Evolutionary conservation across 345 rosid genomes (phyloP).

Genomic region (Linum lewisii): DNA sequence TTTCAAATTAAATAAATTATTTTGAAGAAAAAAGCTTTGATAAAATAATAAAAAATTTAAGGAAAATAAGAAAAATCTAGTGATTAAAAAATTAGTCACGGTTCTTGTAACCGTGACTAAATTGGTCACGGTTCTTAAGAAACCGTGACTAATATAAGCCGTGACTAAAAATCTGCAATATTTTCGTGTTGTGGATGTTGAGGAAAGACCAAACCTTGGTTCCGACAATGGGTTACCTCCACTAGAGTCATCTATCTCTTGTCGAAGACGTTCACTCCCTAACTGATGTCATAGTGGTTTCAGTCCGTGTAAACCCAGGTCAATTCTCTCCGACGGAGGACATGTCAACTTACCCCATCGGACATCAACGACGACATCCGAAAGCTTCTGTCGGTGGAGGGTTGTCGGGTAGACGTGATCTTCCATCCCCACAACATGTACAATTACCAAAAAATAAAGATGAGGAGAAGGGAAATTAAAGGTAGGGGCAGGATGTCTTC

Average conservation of each 20-base stretch:
- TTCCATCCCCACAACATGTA: constrained; percentile 70
- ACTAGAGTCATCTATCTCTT: constrained; percentile 73
- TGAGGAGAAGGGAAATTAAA: background rate
- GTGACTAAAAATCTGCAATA: too few relatives aligned
- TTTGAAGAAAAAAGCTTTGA: too few relatives aligned
- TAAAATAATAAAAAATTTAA: too few relatives aligned
- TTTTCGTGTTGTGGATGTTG: too few relatives aligned
- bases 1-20: too few relatives aligned
- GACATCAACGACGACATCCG: constrained; percentile 64
- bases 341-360: constrained; percentile 82
- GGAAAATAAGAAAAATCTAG: too few relatives aligned
- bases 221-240: constrained; percentile 94
- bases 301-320: constrained; percentile 90
- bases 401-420: too few relatives aligned
- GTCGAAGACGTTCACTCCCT: constrained; percentile 43
- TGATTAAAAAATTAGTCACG: too few relatives aligned
- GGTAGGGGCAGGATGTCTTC: constrained; percentile 23
- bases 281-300: constrained; percentile 52
- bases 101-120: too few relatives aligned
- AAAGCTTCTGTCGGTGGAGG: constrained; percentile 47
- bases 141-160: too few relatives aligned
- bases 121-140: too few relatives aligned
- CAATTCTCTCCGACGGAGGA: constrained; percentile 90
- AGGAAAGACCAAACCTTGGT: constrained; percentile 59
- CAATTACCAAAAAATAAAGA: constrained; percentile 46